Base-by-base conservation (phyloP, 345 rosid genomes). In the Adansonia digitata region DNA sequence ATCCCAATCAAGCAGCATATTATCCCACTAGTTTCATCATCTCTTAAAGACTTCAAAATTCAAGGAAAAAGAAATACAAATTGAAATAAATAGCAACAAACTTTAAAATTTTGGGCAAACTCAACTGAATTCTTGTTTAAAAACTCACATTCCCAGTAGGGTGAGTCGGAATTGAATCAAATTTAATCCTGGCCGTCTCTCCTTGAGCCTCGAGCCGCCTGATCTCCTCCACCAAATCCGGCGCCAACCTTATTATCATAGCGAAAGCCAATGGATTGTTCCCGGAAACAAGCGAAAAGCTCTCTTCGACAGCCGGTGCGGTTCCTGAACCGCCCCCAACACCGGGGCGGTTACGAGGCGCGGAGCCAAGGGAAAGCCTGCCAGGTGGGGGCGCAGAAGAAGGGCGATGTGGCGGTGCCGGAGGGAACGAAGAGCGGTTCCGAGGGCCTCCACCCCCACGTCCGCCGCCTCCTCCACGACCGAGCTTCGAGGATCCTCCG, bases 221-320 rank as follows among this genome's bases (percentile, higher is more conserved):
- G 82, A 94, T 92, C 92, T 94, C 97, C 37, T 94, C 97, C 68
- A 94, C 90, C 86, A 94, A 82, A 73, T 89, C 98, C 48, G 98
- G 98, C 26, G 86, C 83, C 76, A 94, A 66, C 77, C 89, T 80
- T 55, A 94, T 91, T 26, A 90, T 91, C 98, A 91, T 88, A 12
- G 89, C 89, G 56, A 92, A 94, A 59, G 88, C 91, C 52, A 77
- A 82, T 2, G 93, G 85, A 42, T 74, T 84, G 56, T 86, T 88
- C 7, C 92, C 94, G 0, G 90, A 83, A 40, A 92, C 83, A 57
- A 94, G 88, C 34, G 85, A 88, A 69, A 88, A 94, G 5, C 81
- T 83, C 85, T 94, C 98, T 81, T 92, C 97, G 67, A 59, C 86
- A 14, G 80, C 69, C 43, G 69, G 77, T 2, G 76, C 76, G 6